These are phyloP conservation scores for Globisporangium emineosum DNA, from an alignment of 352 stramenopile genomes.

Conservation along the genomic window DNA sequence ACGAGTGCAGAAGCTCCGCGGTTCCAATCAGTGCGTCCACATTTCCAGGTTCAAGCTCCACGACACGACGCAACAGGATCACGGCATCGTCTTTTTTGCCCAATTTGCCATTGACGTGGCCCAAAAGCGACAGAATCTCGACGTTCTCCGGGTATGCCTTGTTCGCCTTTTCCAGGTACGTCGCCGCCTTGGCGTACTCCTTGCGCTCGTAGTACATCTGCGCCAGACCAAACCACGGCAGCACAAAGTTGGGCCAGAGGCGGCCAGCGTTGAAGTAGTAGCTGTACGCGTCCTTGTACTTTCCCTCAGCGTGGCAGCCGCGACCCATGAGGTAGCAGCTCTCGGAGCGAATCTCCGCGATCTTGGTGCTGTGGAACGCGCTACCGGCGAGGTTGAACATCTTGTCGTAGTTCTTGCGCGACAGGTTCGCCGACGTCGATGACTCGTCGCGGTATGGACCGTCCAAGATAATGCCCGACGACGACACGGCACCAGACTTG, in stretches of 20 bases:
- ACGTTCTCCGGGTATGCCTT: conserved; percentile 88
- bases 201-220: conserved; percentile 91
- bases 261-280: conserved; percentile 95
- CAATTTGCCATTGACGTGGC: conserved; percentile 78
- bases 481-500: conserved; percentile 54
- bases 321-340: conserved; percentile 96
- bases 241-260: conserved; percentile 83
- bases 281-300: conserved; percentile 95
- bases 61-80: conserved; percentile 72
- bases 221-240: conserved; percentile 83
- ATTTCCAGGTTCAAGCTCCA: conserved; percentile 83
- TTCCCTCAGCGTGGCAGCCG: conserved; percentile 92
- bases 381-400: conserved; percentile 88
- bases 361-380: conserved; percentile 88
- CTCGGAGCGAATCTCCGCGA: conserved; percentile 92
- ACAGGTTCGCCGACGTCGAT: conserved; percentile 49
- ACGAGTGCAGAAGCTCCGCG: conserved; percentile 75
- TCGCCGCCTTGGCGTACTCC: conserved; percentile 76
- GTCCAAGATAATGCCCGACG: conserved; percentile 68
- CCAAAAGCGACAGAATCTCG: conserved; percentile 78
- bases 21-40: conserved; percentile 82
- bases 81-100: conserved; percentile 82
- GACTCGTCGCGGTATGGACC: conserved; percentile 81
- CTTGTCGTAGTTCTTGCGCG: conserved; percentile 89
- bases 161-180: conserved; percentile 87